Conservation (phyloP, 2,329 filamentous ascomycete genomes). For the Alternaria panax region DNA sequence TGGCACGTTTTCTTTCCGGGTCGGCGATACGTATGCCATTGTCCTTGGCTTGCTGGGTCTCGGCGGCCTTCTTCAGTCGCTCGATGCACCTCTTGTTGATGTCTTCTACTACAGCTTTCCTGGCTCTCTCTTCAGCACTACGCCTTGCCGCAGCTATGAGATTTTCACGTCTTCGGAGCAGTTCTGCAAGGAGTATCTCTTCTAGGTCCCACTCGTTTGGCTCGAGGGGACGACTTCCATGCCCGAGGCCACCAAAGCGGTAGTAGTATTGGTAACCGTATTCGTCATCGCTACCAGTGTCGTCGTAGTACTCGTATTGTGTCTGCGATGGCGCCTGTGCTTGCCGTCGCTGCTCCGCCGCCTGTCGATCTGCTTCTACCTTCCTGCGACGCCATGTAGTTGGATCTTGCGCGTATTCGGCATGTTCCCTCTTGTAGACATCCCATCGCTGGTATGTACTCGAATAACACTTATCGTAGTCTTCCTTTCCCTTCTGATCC, state of each 20-base stretch:
- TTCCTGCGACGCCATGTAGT: neutral
- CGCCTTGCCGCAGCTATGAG: neutral
- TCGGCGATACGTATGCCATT: neutral
- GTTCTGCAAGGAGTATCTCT: neutral
- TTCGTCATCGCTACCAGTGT: neutral
- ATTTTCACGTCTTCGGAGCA: neutral
- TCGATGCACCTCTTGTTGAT: constrained; percentile 2
- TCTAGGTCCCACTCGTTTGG: neutral
- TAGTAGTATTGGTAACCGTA: neutral
- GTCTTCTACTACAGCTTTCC: neutral
- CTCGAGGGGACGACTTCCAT: neutral
- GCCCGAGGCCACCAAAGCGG: neutral
- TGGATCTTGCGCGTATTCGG: neutral
- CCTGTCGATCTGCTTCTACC: neutral
- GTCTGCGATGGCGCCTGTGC: neutral
- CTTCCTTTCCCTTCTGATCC: neutral
- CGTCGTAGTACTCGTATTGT: neutral
- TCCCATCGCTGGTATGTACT: neutral
- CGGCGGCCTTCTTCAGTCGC: neutral
- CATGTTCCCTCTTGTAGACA: neutral
- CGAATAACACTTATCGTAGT: neutral
- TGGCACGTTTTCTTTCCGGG: neutral
- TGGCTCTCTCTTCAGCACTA: neutral
- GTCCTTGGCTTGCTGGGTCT: neutral
- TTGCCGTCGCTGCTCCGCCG: neutral